Conservation (phyloP, 495 filamentous ascomycete species). For the Thozetella sp. region DNA sequence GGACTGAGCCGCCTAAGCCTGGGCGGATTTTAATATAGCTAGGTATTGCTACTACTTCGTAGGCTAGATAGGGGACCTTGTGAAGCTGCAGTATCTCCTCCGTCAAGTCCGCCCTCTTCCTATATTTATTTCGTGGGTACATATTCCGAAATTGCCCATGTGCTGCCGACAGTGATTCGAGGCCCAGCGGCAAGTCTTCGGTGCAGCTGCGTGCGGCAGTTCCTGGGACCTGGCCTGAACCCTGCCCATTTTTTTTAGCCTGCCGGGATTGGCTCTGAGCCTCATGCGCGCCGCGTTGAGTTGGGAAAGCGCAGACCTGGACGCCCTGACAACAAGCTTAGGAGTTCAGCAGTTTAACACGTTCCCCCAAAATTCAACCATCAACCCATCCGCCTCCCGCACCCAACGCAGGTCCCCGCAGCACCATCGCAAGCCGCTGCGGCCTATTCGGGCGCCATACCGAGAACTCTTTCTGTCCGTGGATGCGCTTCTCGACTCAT, state of each 20-base stretch:
- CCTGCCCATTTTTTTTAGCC: conserved; percentile 2
- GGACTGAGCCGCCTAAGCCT: too few relatives aligned
- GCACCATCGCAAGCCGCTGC: background rate
- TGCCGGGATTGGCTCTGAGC: background rate
- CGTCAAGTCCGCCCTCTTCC: background rate
- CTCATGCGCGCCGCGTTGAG: background rate
- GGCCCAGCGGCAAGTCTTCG: background rate
- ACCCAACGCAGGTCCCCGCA: background rate
- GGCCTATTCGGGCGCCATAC: background rate
- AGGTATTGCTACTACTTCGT: too few relatives aligned
- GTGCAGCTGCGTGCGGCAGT: background rate
- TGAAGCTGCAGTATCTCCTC: too few relatives aligned
- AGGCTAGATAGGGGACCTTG: too few relatives aligned
- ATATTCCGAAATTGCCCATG: too few relatives aligned
- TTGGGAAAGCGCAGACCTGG: background rate
- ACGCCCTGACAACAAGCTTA: background rate
- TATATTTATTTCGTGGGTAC: too few relatives aligned
- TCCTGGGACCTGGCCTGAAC: background rate
- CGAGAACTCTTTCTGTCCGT: background rate
- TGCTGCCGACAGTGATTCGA: background rate
- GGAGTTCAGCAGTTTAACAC: background rate
- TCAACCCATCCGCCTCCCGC: background rate
- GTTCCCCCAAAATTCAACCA: background rate
- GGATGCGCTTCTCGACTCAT: background rate
- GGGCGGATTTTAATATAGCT: too few relatives aligned